phyloP scores from a whole-genome alignment of 768 basidiomycete genomes.

The Suillus bovinus region DNA sequence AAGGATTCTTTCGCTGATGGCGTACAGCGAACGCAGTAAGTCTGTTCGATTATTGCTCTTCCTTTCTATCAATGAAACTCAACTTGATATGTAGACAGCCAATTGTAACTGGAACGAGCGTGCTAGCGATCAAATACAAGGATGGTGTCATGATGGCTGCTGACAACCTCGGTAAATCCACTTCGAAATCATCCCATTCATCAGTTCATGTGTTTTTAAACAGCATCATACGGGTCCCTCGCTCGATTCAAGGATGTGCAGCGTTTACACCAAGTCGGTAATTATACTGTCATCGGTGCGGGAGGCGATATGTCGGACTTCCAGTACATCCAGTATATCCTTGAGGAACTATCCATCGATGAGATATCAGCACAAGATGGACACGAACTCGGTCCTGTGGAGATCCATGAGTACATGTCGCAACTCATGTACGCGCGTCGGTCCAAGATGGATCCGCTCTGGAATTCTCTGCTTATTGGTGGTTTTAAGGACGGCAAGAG shows the following conservation, averaged over 20 bases:
- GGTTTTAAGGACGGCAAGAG: conserved; percentile 84
- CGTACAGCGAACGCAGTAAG: conserved; percentile 82
- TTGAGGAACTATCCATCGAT: conserved; percentile 75
- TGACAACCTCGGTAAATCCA: conserved; percentile 83
- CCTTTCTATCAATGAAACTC: not conserved
- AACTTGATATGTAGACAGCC: conserved; percentile 63
- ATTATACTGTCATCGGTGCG: conserved; percentile 85
- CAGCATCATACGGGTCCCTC: conserved; percentile 95
- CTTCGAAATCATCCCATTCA: not conserved
- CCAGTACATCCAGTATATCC: conserved; percentile 81
- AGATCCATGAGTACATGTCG: conserved; percentile 91
- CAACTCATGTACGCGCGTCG: conserved; percentile 90
- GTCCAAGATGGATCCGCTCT: conserved; percentile 88
- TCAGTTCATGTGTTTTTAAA: not conserved
- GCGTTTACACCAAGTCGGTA: conserved; percentile 83
- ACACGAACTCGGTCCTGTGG: conserved; percentile 78
- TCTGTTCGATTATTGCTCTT: conserved; percentile 1
- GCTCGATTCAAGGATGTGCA: conserved; percentile 95
- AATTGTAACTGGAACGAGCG: conserved; percentile 95
- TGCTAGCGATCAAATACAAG: conserved; percentile 92
- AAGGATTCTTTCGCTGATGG: conserved; percentile 62
- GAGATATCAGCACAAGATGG: conserved; percentile 85
- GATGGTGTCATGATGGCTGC: conserved; percentile 98
- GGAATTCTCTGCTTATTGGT: conserved; percentile 94
- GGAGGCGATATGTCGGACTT: conserved; percentile 98